Evolutionary conservation across 2,329 filamentous ascomycete species (phyloP), one percentile per base, ranked within the genome.

Genomic region (Dactylellina leptospora): DNA sequence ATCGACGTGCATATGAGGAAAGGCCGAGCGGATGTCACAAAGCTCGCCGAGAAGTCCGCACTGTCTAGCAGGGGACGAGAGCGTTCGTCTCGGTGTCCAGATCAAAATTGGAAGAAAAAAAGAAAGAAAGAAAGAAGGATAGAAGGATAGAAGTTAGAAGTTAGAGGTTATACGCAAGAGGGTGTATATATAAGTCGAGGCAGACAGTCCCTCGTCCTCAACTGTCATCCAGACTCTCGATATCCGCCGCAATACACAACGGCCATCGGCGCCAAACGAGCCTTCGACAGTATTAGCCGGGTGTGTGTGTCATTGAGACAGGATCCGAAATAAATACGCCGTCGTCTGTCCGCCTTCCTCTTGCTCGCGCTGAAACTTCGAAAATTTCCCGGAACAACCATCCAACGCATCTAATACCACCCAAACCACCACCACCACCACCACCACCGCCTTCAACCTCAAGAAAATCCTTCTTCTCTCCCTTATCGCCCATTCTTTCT

Each of bases 361-460:
- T 33, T 20, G 8, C 11, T 16, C 38, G n/a, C 9, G 10, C 18
- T 27, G 18, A n/a, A n/a, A n/a, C 30, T 23, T 30, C 66, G 66
- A 71, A 71, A 71, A 71, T 71, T 71, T 71, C 66, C 48, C 66
- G 66, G 66, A 71, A 63, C 64, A 68, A n/a, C 22, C 22, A 36
- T 20, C 5, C 30, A 58, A 53, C 58, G 55, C 30, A 47, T 18
- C 51, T 40, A 54, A 53, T 48, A 56, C 40, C 47, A 16, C 33
- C 23, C 2, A 5, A 30, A 30, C 16, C n/a, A 13, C 27, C 38
- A 45, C 38, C 5, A 18, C 30, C 23, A 42, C 27, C 55, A 45
- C 38, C 64, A 59, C 36, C 25, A 54, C 30, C 47, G 44, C 53
- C 38, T 50, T 33, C 25, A 30, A 30, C n/a, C 53, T 11, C 20